Base-by-base conservation (phyloP, 2,329 filamentous ascomycete genomes). In the Ilyonectria sp. region DNA sequence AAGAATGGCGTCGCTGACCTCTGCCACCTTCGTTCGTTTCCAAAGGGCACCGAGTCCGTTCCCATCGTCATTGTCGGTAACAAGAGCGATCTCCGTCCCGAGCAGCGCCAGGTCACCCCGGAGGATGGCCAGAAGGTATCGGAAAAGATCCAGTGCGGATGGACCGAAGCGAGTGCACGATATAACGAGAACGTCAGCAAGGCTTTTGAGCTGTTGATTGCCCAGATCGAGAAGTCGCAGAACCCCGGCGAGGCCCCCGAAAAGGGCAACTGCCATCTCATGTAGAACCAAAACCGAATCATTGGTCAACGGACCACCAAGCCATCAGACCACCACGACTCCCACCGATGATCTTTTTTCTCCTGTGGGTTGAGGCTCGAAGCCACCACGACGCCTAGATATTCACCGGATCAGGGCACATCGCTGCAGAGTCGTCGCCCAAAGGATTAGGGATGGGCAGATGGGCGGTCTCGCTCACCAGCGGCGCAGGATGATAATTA, bases 41-140 rank as follows among this genome's bases (percentile, higher is more conserved):
- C 5, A 19, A 49, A 97, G 93, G 96, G 96, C 72, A 93, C 94
- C 66, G 95, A 98, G 75, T 93, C 92, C 81, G 94, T 98, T 59
- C 96, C 96, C 10, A 92, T 98, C 75, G 94, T 97, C 75, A 92
- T 99, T 69, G 95, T 99, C 60, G 96, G 94, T 75, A 99, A 99
- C 86, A 99, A 99, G 86, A 95, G 92, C 79, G 96, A 99, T 81
- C 86, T 99, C 65, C 91, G 94, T 68, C 92, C 94, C 60, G 95
- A 98, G 81, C 94, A 97, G 84, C 92, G 96, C 74, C 95, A 98
- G 82, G 94, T 99, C 73, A 91, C 90, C 35, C 82, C 91, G 58
- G 94, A 97, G 71, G 93, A 97, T 75, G 96, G 95, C 74, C 93
- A 92, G 80, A 92, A 92, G 78, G 85, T 98, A 47, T 91, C 93